phyloP scores from a whole-genome alignment of 1,284 basidiomycete species.

The Marasmius tenuissimus region DNA sequence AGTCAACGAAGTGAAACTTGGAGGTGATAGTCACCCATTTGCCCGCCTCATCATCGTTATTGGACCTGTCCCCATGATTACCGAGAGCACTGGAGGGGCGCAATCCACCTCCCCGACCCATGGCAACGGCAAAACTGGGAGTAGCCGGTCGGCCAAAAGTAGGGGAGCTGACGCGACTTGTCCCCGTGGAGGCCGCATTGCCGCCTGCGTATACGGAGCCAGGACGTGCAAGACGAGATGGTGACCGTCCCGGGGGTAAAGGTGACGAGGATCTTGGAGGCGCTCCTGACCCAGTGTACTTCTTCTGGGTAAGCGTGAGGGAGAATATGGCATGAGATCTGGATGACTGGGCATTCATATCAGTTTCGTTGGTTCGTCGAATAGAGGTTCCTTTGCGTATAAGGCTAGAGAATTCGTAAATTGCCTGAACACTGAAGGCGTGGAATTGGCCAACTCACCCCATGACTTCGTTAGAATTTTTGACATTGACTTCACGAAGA shows the following conservation, averaged over 20 bases:
- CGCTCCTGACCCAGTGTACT: slow-evolving; percentile 63
- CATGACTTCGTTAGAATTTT: slow-evolving; percentile 88
- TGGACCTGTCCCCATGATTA: slow-evolving; percentile 48
- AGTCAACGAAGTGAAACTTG: slow-evolving; percentile 98
- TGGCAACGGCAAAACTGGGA: slow-evolving; percentile 72
- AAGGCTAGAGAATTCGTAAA: slow-evolving; percentile 46
- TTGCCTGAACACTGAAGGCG: slow-evolving; percentile 11
- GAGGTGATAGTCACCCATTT: slow-evolving; percentile 90
- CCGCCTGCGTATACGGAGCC: slow-evolving; percentile 62
- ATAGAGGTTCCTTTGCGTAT: slow-evolving; percentile 87
- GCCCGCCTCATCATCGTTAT: slow-evolving; percentile 61
- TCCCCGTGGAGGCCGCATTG: slow-evolving; percentile 26
- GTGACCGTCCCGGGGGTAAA: slow-evolving; percentile 69
- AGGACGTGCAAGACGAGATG: slow-evolving; percentile 75
- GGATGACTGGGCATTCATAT: slow-evolving; percentile 98
- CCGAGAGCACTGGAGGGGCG: slow-evolving; percentile 79
- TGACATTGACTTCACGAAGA: slow-evolving; percentile 87
- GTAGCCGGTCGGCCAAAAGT: slow-evolving; percentile 74
- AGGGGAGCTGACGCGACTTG: slow-evolving; percentile 63
- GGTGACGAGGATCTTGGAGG: slow-evolving; percentile 77
- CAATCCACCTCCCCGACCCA: slow-evolving; percentile 62
- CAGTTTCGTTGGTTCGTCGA: slow-evolving; percentile 94
- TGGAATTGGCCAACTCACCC: slow-evolving; percentile 50
- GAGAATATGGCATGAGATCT: slow-evolving; percentile 99
- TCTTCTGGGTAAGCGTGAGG: slow-evolving; percentile 88